Conservation (phyloP, 2,329 filamentous ascomycete genomes). For the Calonectria honghensis region DNA sequence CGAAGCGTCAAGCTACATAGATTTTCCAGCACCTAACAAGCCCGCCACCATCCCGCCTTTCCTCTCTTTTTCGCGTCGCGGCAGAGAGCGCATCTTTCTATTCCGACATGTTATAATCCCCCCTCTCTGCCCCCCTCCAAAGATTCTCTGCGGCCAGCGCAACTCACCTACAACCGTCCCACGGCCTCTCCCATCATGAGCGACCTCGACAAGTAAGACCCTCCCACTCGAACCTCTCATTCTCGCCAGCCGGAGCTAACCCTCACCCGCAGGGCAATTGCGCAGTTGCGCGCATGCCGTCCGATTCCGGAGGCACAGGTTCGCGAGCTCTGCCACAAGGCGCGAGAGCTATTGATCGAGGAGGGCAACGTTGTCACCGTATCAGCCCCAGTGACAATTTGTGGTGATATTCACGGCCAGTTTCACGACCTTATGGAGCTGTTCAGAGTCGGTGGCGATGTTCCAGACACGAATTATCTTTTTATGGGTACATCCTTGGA, state of each 20-base stretch:
- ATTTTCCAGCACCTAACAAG: conserved; percentile 43
- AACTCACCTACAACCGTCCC: conserved; percentile 45
- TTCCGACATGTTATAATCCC: conserved; percentile 54
- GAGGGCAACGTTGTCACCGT: conserved; percentile 98
- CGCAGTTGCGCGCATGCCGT: conserved; percentile 94
- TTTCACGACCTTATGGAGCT: conserved; percentile 98
- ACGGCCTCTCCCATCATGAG: conserved; percentile 77
- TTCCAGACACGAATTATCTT: conserved; percentile 96
- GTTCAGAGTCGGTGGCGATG: conserved; percentile 93
- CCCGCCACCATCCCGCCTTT: conserved; percentile 38
- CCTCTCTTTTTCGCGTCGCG: conserved; percentile 18
- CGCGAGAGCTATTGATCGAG: conserved; percentile 95
- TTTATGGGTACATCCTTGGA: conserved; percentile 84
- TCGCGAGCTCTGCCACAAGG: conserved; percentile 97
- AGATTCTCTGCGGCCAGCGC: conserved; percentile 48
- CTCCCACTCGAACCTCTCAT: conserved; percentile 9
- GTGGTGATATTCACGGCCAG: conserved; percentile 96
- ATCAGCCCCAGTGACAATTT: conserved; percentile 97
- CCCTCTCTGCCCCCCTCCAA: conserved; percentile 31
- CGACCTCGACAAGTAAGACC: conserved; percentile 89
- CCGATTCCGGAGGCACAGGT: conserved; percentile 97
- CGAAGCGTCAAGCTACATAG: conserved; percentile 46
- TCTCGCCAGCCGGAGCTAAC: conserved; percentile 42
- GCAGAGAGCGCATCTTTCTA: conserved; percentile 33
- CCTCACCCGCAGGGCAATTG: conserved; percentile 82